Evolutionary conservation across 1,139 yeast species (phyloP).

Genomic region (Blastobotrys serpentis): DNA sequence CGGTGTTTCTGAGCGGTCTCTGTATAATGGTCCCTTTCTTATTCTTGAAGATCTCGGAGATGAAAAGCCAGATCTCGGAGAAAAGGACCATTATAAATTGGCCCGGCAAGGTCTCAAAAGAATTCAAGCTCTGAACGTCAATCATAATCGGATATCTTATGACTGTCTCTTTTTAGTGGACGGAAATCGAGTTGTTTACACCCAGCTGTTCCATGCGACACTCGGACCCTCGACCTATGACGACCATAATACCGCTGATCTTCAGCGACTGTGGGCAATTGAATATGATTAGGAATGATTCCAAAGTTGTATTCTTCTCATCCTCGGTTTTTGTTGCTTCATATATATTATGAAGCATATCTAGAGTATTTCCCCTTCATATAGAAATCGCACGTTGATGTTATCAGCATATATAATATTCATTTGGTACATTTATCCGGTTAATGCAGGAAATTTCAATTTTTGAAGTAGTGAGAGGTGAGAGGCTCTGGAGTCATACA

Average conservation of each 20-base stretch:
- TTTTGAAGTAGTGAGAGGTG: too few species aligned
- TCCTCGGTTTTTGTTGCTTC: background rate
- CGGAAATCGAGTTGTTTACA: background rate
- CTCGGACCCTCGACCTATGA: background rate
- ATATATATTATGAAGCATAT: too few species aligned
- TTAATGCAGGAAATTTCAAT: too few species aligned
- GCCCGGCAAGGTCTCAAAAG: background rate
- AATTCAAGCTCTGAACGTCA: background rate
- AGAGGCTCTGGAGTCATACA: too few species aligned
- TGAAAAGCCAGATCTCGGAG: slow-evolving; percentile 1
- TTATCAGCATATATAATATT: too few species aligned
- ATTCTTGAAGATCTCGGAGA: slow-evolving; percentile 4
- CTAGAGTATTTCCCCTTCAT: too few species aligned
- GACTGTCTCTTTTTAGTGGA: background rate
- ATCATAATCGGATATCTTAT: slow-evolving; percentile 1
- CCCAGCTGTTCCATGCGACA: slow-evolving; percentile 2
- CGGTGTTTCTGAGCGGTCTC: slow-evolving; percentile 5
- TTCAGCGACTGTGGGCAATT: slow-evolving; percentile 5
- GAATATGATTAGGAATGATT: background rate
- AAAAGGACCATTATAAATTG: slow-evolving; percentile 7
- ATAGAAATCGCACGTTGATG: too few species aligned
- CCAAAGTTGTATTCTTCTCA: too few species aligned
- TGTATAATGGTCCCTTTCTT: slow-evolving; percentile 13
- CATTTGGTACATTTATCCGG: too few species aligned
- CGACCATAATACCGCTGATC: background rate